Evolutionary conservation across 164 flowering plant genomes (phyloP).

Genomic region (Hamamelis virginiana): DNA sequence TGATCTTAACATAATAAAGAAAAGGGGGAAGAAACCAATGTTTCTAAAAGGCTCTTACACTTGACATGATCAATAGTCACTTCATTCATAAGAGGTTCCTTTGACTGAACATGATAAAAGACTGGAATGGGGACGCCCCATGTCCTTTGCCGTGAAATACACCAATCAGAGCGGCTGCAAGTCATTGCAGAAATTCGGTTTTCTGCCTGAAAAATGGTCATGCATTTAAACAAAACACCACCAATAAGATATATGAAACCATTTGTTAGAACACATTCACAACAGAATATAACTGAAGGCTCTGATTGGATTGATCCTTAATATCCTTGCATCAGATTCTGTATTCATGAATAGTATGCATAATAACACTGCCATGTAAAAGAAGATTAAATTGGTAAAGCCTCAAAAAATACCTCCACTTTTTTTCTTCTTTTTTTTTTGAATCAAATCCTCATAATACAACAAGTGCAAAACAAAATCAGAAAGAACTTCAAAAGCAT

Average conservation of each 20-base stretch:
- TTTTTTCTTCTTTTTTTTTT: not conserved
- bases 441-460: not conserved
- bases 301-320: not conserved
- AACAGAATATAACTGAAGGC: not conserved
- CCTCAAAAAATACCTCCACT: not conserved
- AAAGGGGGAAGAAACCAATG: not conserved
- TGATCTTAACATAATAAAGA: not conserved
- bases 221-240: not conserved
- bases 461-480: not conserved
- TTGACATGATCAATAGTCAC: constrained; percentile 86
- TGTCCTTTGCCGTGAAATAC: constrained; percentile 96
- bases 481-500: not conserved
- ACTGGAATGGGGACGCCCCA: constrained; percentile 99
- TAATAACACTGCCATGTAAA: too few species aligned
- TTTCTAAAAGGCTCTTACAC: constrained; percentile 46
- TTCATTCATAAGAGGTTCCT: constrained; percentile 88
- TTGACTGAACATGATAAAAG: constrained; percentile 77
- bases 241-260: not conserved
- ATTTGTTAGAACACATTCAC: not conserved
- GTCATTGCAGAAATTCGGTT: constrained; percentile 93
- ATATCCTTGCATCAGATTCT: not conserved
- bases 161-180: constrained; percentile 96
- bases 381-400: not conserved
- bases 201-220: constrained; percentile 50
- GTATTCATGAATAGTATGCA: not conserved